These are phyloP conservation scores for Penicillium sp. DNA, from an alignment of 2,329 filamentous ascomycete species.

Conservation along the genomic window DNA sequence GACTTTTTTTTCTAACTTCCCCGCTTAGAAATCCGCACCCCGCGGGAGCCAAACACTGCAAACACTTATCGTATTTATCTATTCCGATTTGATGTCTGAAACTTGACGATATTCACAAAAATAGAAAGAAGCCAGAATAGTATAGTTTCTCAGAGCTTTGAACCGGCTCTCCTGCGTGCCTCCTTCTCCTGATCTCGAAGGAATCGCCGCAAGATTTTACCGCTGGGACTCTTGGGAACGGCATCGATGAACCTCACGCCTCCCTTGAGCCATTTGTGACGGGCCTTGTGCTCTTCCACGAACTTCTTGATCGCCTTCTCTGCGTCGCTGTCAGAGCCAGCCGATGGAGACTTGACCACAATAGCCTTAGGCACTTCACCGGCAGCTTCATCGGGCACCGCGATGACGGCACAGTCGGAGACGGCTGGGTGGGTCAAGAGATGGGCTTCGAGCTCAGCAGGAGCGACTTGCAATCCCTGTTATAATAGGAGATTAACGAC, in stretches of 20 bases:
- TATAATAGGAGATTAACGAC: constrained; percentile 3
- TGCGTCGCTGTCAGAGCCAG: constrained; percentile 47
- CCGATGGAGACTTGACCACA: constrained; percentile 53
- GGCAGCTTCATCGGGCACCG: constrained; percentile 58
- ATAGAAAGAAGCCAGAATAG: not conserved
- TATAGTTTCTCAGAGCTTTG: constrained; percentile 54
- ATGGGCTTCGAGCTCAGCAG: constrained; percentile 75
- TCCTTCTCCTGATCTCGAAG: constrained; percentile 70
- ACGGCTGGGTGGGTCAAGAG: constrained; percentile 68
- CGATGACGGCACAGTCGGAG: constrained; percentile 74
- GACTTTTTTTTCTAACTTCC: constrained; percentile 19
- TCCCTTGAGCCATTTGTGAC: constrained; percentile 58
- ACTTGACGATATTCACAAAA: not conserved
- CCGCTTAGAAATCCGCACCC: constrained; percentile 27
- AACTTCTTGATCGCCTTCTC: constrained; percentile 51
- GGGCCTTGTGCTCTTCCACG: constrained; percentile 56
- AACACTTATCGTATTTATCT: constrained; percentile 6
- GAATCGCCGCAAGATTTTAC: constrained; percentile 58
- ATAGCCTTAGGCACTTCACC: constrained; percentile 61
- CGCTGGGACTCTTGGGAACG: constrained; percentile 57
- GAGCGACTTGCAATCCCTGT: constrained; percentile 74
- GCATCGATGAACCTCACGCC: constrained; percentile 53
- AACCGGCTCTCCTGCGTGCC: constrained; percentile 56
- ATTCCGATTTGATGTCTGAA: not conserved
- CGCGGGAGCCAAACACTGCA: constrained; percentile 20